Conservation (phyloP, 108 stramenopile genomes). For the Fistulifera pelliculosa region DNA sequence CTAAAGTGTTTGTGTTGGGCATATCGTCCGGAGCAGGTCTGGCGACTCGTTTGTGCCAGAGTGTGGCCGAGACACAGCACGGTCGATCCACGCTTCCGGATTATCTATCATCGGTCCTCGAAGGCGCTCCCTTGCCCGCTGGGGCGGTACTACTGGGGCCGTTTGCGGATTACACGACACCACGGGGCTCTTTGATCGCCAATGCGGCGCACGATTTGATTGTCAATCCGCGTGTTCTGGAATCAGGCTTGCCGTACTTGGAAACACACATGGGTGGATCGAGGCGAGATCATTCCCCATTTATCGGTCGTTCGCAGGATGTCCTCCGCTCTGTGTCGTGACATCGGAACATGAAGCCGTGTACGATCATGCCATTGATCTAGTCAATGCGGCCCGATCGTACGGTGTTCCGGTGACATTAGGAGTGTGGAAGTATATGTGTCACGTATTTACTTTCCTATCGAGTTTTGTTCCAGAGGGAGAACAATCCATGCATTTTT, state of each 20-base stretch:
- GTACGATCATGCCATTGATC: conserved; percentile 56
- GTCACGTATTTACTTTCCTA: conserved; percentile 68
- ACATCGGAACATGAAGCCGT: conserved; percentile 70
- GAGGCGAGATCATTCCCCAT: conserved; percentile 55
- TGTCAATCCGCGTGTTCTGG: conserved; percentile 47
- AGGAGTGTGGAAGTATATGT: conserved; percentile 72
- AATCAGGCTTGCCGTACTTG: conserved; percentile 31
- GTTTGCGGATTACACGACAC: conserved; percentile 64
- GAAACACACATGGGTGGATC: conserved; percentile 21
- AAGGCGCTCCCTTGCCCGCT: conserved; percentile 24
- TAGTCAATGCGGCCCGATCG: conserved; percentile 42
- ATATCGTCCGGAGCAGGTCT: conserved; percentile 63
- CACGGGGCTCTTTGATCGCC: conserved; percentile 51
- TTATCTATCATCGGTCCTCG: conserved; percentile 11
- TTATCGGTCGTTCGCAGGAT: conserved; percentile 41
- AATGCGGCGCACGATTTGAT: conserved; percentile 64
- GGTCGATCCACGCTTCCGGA: conserved; percentile 14
- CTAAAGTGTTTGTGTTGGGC: conserved; percentile 51
- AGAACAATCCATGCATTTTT: conserved; percentile 48
- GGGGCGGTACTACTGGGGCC: conserved; percentile 64
- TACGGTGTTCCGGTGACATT: conserved; percentile 51
- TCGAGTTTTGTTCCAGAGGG: conserved; percentile 63
- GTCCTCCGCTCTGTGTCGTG: conserved; percentile 68
- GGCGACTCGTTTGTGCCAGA: conserved; percentile 52
- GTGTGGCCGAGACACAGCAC: conserved; percentile 30